Conservation (phyloP, 495 filamentous ascomycete genomes). For the Aspergillus funiculosus region DNA sequence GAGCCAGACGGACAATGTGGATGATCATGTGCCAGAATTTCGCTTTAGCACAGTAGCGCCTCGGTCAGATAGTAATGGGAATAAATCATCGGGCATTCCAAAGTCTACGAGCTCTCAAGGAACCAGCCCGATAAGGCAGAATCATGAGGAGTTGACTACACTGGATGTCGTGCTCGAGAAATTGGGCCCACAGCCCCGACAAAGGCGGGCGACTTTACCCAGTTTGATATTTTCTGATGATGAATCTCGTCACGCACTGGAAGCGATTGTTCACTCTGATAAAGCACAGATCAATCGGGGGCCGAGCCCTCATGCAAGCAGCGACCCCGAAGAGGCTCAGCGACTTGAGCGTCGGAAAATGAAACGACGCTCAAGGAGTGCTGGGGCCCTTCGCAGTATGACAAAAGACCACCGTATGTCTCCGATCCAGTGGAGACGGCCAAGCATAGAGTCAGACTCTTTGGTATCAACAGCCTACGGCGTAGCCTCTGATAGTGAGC, state of each 20-base stretch:
- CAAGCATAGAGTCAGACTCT: constrained; percentile 21
- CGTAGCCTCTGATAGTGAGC: constrained; percentile 23
- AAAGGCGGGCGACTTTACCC: constrained; percentile 41
- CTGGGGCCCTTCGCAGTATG: constrained; percentile 24
- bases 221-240: constrained; percentile 42
- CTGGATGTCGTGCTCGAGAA: constrained; percentile 21
- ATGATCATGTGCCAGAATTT: constrained; percentile 20
- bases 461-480: constrained; percentile 15
- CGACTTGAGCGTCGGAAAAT: constrained; percentile 20
- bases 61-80: not conserved
- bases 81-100: constrained; percentile 16
- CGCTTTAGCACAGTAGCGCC: constrained; percentile 5
- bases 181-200: constrained; percentile 22
- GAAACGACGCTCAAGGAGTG: constrained; percentile 32
- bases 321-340: constrained; percentile 19
- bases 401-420: constrained; percentile 24
- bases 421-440: constrained; percentile 24
- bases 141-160: constrained; percentile 21
- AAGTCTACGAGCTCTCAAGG: constrained; percentile 25
- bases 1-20: constrained; percentile 33
- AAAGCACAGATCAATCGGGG: constrained; percentile 13
- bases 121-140: constrained; percentile 25
- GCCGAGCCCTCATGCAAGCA: constrained; percentile 12
- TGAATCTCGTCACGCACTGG: constrained; percentile 30
- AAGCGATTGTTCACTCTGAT: constrained; percentile 14